A percentile compares a stretch with the other conserved stretches of the same genome.
These are phyloP conservation scores for Rheum nobile DNA, from an alignment of 148 eudicot species.

Conservation along the genomic window DNA sequence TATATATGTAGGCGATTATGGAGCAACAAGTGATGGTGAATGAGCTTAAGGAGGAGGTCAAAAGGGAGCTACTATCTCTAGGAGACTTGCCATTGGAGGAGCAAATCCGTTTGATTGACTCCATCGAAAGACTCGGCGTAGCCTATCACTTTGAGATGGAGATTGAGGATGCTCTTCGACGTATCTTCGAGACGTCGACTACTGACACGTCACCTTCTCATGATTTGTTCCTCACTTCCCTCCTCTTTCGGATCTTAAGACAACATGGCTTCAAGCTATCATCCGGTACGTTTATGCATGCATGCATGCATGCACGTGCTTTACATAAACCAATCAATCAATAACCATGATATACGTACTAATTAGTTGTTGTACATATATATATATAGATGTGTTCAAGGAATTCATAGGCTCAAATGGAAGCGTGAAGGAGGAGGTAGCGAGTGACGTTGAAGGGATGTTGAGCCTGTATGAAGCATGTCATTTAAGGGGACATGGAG, in stretches of 20 bases:
- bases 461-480: constrained; percentile 33
- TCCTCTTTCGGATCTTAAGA: constrained; percentile 26
- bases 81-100: constrained; percentile 1
- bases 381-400: constrained; percentile 21
- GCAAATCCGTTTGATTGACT: constrained; percentile 25
- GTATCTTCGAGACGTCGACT: background rate
- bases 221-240: constrained; percentile 23
- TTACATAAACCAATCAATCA: no score
- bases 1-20: constrained; percentile 6
- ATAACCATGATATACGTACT: no score
- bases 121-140: constrained; percentile 37
- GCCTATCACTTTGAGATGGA: constrained; percentile 37
- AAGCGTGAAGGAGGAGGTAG: constrained; percentile 10
- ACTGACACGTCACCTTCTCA: background rate
- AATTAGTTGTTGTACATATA: no score
- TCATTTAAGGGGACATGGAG: constrained; percentile 20
- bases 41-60: constrained; percentile 19
- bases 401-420: constrained; percentile 13
- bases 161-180: constrained; percentile 20
- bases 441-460: constrained; percentile 15
- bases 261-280: constrained; percentile 20
- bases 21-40: constrained; percentile 8
- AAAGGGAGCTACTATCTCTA: constrained; percentile 11
- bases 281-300: no score
- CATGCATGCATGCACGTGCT: no score